Evolutionary conservation across 2,329 filamentous ascomycete species (phyloP), one percentile per base, ranked within the genome.

Genomic region (Colletotrichum lindemuthianum): DNA sequence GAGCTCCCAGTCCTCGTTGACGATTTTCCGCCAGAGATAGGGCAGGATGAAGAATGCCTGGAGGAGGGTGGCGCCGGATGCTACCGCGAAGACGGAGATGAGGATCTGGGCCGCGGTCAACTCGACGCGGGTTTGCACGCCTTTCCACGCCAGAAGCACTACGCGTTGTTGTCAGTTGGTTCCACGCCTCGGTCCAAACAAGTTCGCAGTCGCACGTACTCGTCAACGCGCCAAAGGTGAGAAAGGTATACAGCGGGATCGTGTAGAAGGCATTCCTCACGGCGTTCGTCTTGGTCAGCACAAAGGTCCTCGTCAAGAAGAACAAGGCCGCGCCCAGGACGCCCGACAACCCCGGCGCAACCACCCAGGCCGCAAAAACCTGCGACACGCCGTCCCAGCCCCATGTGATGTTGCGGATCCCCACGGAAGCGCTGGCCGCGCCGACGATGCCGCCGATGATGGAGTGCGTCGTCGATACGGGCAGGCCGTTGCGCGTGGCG

Each of bases 391-490:
- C 77, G 8, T 67, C 49, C 70, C 74, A 75, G 8, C 73, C 75
- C 77, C 78, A 79, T 58, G 74, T 77, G 37, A 79, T 70, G 48
- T 76, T 73, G 0, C 49, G 24, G 36, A 77, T 74, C 6, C 77
- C 77, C 10, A 79, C 72, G 1, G 75, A 74, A 1, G 76, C 77
- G 0, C 74, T 74, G 3, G 74, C 77, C 0, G 76, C 72, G 10
- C 77, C 77, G 1, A 79, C 72, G 1, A 79, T 43, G 2, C 77
- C 77, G 5, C 77, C 82, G 43, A 84, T 79, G 43, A 85, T 79
- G 57, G 80, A 83, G 70, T 85, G 82, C 0, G 84, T 86, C 2
- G 84, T 86, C 3, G 82, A 84, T 4, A 86, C 81, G 1, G 84
- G 84, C 65, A 86, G 75, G 51, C 82, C 83, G 51, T 82, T 75